Conservation (phyloP, 306 rosid genomes). For the Senna siamea region DNA sequence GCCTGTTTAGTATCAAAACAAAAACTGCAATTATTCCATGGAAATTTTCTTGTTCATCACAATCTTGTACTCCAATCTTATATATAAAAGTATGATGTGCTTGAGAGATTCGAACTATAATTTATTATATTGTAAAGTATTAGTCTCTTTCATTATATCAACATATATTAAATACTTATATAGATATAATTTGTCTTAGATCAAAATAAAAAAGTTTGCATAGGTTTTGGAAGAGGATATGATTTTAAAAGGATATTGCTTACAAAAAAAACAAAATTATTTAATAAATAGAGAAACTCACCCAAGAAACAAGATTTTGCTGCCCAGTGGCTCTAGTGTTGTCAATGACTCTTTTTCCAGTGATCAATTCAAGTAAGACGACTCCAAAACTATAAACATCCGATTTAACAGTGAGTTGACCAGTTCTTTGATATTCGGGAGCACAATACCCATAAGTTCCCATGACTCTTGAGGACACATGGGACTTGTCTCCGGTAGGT, state of each 20-base stretch:
- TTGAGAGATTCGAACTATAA: too few species aligned
- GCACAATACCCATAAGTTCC: conserved; percentile 98
- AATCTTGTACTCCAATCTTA: too few species aligned
- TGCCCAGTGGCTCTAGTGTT: conserved; percentile 62
- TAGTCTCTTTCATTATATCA: too few species aligned
- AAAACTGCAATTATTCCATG: too few species aligned
- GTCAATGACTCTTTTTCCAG: conserved; percentile 91
- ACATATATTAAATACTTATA: too few species aligned
- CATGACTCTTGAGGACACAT: conserved; percentile 96
- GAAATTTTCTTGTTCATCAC: too few species aligned
- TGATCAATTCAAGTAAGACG: conserved; percentile 79
- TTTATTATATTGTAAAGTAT: too few species aligned
- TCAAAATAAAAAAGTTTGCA: too few species aligned
- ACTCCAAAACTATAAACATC: conserved; percentile 91
- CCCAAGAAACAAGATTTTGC: conserved; percentile 83
- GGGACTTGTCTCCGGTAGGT: conserved; percentile 67
- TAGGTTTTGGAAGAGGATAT: too few species aligned
- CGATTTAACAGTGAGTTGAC: conserved; percentile 76
- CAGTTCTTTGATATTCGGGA: conserved; percentile 88
- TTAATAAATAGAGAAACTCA: conserved; percentile 37
- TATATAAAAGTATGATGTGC: too few species aligned
- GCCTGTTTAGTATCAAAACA: too few species aligned
- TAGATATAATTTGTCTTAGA: too few species aligned
- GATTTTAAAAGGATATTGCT: neutral
- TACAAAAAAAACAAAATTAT: neutral